Evolutionary conservation across 805 yeast species (phyloP).

Genomic region (Blastobotrys mokoenaii): DNA sequence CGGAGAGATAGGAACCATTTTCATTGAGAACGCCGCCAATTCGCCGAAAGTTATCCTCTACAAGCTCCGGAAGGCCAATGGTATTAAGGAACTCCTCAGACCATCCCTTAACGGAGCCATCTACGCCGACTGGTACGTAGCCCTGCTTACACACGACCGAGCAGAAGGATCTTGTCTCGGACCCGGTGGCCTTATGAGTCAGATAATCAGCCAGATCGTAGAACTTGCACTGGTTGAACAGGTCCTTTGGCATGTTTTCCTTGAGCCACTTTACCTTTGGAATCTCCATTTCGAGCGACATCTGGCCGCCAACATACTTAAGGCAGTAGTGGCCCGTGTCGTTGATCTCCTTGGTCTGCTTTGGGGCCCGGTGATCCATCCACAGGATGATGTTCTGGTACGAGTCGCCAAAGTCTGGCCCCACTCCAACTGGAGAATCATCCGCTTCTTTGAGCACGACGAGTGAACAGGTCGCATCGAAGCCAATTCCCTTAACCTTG

Average conservation of each 20-base stretch:
- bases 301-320: slow-evolving; percentile 91
- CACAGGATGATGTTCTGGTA: slow-evolving; percentile 83
- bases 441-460: slow-evolving; percentile 63
- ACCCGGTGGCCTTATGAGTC: slow-evolving; percentile 84
- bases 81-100: slow-evolving; percentile 61
- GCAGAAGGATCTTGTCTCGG: slow-evolving; percentile 80
- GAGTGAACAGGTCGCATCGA: slow-evolving; percentile 95
- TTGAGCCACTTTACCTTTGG: slow-evolving; percentile 97
- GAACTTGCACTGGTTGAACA: slow-evolving; percentile 59
- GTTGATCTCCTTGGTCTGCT: slow-evolving; percentile 74
- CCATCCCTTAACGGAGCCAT: slow-evolving; percentile 84
- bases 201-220: slow-evolving; percentile 89
- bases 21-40: slow-evolving; percentile 77
- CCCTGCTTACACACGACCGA: slow-evolving; percentile 96
- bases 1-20: slow-evolving; percentile 67
- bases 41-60: slow-evolving; percentile 63
- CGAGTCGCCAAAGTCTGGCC: slow-evolving; percentile 72
- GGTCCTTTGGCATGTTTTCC: slow-evolving; percentile 59
- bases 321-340: slow-evolving; percentile 69
- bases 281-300: slow-evolving; percentile 97
- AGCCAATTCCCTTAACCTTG: slow-evolving; percentile 78
- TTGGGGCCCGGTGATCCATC: slow-evolving; percentile 96
- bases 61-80: slow-evolving; percentile 69
- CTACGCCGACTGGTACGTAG: slow-evolving; percentile 85
- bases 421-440: slow-evolving; percentile 75